These are phyloP conservation scores for Colletotrichum caudatum DNA, from an alignment of 2,329 filamentous ascomycete species.

Conservation along the genomic window DNA sequence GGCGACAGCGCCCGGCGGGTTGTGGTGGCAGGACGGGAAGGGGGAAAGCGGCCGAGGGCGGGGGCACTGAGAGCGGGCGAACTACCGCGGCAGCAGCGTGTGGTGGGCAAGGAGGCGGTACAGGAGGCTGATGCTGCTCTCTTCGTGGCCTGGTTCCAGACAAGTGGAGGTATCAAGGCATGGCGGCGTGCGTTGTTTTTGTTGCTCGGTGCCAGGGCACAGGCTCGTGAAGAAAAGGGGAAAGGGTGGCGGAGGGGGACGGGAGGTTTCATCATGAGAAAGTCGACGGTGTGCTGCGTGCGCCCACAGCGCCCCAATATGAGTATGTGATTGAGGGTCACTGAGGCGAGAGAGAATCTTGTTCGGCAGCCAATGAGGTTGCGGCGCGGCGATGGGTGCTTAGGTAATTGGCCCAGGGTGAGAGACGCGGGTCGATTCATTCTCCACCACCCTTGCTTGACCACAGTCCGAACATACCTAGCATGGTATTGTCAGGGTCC, in stretches of 20 bases:
- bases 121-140: conserved; percentile 21
- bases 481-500: neutral
- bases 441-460: no score
- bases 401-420: conserved; percentile 21
- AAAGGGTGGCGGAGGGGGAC: conserved; percentile 25
- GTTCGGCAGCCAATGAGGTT: conserved; percentile 32
- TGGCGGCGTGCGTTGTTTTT: conserved; percentile 33
- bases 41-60: conserved; percentile 21
- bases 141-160: conserved; percentile 31
- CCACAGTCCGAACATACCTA: neutral
- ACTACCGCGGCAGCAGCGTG: conserved; percentile 16
- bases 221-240: conserved; percentile 31
- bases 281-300: conserved; percentile 13
- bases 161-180: conserved; percentile 33
- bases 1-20: conserved; percentile 23
- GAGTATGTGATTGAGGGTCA: conserved; percentile 36
- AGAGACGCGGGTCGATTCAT: neutral
- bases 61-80: conserved; percentile 7
- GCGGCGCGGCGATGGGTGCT: conserved; percentile 10
- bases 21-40: conserved; percentile 15
- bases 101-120: conserved; percentile 24
- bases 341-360: conserved; percentile 28
- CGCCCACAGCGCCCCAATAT: conserved; percentile 19
- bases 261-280: conserved; percentile 39
- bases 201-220: conserved; percentile 32